Percentiles rank a stretch among this genome's conserved stretches.
Evolutionary conservation across 768 basidiomycete genomes (phyloP).

Genomic region (Pluteus cervinus): DNA sequence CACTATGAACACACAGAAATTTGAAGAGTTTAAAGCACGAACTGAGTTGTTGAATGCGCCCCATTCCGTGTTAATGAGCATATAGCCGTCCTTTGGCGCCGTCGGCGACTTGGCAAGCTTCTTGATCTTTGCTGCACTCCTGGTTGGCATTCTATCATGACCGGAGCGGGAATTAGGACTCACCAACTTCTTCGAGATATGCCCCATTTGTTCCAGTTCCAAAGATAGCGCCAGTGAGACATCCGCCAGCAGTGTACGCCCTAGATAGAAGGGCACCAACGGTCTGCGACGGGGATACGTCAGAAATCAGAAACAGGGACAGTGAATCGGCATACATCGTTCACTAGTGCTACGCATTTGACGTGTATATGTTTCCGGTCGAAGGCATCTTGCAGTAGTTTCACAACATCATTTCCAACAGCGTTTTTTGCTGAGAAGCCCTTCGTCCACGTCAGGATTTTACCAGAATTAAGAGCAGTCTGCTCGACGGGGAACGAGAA

Average conservation of each 20-base stretch:
- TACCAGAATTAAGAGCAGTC: conserved; percentile 85
- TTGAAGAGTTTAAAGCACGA: conserved; percentile 16
- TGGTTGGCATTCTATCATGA: neutral
- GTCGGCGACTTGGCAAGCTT: conserved; percentile 70
- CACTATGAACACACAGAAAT: conserved; percentile 1
- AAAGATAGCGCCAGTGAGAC: conserved; percentile 87
- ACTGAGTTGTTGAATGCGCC: conserved; percentile 95
- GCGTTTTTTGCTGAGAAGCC: conserved; percentile 93
- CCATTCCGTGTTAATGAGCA: conserved; percentile 99
- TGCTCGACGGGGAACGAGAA: conserved; percentile 99
- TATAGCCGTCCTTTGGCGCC: conserved; percentile 58
- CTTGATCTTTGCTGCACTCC: conserved; percentile 54
- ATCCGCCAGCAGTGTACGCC: conserved; percentile 90
- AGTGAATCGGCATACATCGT: conserved; percentile 88
- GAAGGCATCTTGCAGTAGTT: conserved; percentile 87
- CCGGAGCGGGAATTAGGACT: conserved; percentile 9
- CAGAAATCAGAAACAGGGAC: neutral
- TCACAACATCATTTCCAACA: conserved; percentile 82
- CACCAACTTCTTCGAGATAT: conserved; percentile 80
- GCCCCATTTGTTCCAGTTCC: conserved; percentile 99
- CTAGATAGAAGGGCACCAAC: conserved; percentile 92
- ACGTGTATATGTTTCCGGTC: conserved; percentile 91
- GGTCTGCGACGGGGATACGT: conserved; percentile 46
- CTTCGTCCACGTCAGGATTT: conserved; percentile 92
- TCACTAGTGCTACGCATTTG: conserved; percentile 86